Evolutionary conservation across 495 filamentous ascomycete genomes (phyloP).

Genomic region (Hyaloscypha finlandica): DNA sequence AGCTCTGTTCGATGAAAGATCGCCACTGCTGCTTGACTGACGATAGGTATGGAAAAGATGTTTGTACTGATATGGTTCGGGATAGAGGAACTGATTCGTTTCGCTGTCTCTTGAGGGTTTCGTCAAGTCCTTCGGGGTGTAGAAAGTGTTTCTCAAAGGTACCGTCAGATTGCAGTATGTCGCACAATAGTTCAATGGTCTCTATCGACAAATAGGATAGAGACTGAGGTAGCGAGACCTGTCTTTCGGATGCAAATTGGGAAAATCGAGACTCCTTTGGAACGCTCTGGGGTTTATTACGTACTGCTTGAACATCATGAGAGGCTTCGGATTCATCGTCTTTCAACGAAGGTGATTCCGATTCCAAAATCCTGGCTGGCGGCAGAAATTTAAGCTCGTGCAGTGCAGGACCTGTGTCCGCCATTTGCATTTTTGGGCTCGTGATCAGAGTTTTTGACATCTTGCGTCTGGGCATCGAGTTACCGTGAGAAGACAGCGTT

Average conservation of each 20-base stretch:
- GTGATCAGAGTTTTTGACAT: constrained; percentile 21
- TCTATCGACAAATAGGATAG: constrained; percentile 41
- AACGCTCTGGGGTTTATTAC: background rate
- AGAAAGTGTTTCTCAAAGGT: constrained; percentile 50
- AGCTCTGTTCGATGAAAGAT: constrained; percentile 68
- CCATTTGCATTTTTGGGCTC: constrained; percentile 12
- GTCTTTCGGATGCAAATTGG: background rate
- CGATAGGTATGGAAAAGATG: background rate
- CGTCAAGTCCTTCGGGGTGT: constrained; percentile 40
- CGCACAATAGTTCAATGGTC: constrained; percentile 53
- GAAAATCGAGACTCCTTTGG: background rate
- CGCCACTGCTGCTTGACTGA: constrained; percentile 45
- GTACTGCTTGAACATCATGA: background rate
- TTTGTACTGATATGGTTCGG: background rate
- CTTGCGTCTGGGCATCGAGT: constrained; percentile 20
- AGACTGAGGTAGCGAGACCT: constrained; percentile 21
- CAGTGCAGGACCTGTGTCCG: constrained; percentile 34
- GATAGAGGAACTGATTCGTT: background rate
- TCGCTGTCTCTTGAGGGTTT: constrained; percentile 30
- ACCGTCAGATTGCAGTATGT: constrained; percentile 51
- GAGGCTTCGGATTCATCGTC: background rate
- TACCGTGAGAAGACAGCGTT: background rate
- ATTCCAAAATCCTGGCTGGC: background rate
- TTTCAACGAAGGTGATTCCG: constrained; percentile 1
- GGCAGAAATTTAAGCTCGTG: constrained; percentile 28